phyloP scores from a whole-genome alignment of 1,284 basidiomycete genomes.

The Papiliotrema flavescens region DNA sequence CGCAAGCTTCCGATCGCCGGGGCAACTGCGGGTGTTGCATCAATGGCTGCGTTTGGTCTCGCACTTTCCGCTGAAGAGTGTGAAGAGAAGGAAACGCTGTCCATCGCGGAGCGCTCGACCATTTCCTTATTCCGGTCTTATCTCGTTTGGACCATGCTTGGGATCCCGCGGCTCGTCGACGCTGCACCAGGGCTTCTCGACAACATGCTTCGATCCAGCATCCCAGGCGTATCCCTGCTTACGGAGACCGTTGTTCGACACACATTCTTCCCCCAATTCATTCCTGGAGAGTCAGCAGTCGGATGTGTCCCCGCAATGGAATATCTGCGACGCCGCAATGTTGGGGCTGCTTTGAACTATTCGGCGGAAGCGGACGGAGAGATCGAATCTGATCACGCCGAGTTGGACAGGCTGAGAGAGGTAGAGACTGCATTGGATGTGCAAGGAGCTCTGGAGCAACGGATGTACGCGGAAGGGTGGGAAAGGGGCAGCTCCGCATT shows the following conservation, averaged over 20 bases:
- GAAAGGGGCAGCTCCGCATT: constrained; percentile 64
- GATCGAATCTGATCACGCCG: constrained; percentile 31
- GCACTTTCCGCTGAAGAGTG: no score
- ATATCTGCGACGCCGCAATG: constrained; percentile 62
- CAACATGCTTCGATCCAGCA: constrained; percentile 50
- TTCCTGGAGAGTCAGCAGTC: constrained; percentile 73
- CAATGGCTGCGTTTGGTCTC: no score
- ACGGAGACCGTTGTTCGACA: constrained; percentile 65
- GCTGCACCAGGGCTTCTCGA: constrained; percentile 64
- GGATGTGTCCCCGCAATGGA: constrained; percentile 64
- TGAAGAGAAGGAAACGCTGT: no score
- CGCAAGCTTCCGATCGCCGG: no score
- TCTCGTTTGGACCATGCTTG: constrained; percentile 8
- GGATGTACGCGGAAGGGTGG: constrained; percentile 18
- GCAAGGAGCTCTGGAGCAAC: constrained; percentile 70
- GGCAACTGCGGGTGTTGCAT: no score
- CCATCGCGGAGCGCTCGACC: no score
- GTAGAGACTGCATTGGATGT: constrained; percentile 62
- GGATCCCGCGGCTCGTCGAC: constrained; percentile 67
- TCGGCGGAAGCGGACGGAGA: constrained; percentile 73
- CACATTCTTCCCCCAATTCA: constrained; percentile 78
- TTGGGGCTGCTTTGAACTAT: constrained; percentile 72
- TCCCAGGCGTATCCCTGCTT: constrained; percentile 62
- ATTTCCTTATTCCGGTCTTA: constrained; percentile 6
- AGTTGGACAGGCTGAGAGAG: constrained; percentile 17